Evolutionary conservation across 768 basidiomycete genomes (phyloP).

Genomic region (Rhizopogon rudus): DNA sequence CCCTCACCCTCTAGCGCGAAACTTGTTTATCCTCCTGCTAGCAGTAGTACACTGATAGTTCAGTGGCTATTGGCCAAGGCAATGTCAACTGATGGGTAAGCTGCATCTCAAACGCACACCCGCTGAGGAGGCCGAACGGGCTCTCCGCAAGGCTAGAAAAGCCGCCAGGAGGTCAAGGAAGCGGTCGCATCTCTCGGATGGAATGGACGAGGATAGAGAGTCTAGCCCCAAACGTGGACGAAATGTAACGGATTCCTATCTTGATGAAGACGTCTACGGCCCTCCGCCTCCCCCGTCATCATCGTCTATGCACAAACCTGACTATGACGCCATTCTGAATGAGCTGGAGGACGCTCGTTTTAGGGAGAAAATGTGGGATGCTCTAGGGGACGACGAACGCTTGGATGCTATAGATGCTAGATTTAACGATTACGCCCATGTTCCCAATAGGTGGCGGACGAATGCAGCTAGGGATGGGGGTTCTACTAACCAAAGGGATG

Average conservation of each 20-base stretch:
- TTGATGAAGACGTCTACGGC: conserved; percentile 17
- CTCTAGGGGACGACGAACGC: conserved; percentile 68
- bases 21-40: background rate
- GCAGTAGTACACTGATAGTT: background rate
- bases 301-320: conserved; percentile 27
- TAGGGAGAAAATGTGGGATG: conserved; percentile 67
- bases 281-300: conserved; percentile 20
- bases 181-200: conserved; percentile 16
- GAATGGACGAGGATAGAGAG: conserved; percentile 3
- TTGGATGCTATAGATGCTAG: conserved; percentile 57
- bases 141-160: conserved; percentile 37
- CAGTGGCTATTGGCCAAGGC: background rate
- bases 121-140: conserved; percentile 48
- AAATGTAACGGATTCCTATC: background rate
- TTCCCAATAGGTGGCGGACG: conserved; percentile 66
- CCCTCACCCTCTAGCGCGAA: background rate
- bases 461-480: conserved; percentile 19
- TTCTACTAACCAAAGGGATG: conserved; percentile 34
- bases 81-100: conserved; percentile 33
- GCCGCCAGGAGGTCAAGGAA: conserved; percentile 48
- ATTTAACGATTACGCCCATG: conserved; percentile 64
- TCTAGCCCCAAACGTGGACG: conserved; percentile 9
- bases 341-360: conserved; percentile 64
- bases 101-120: conserved; percentile 61
- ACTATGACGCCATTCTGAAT: conserved; percentile 44